phyloP scores from a whole-genome alignment of 192 early-diverging fungal genomes.

The Umbelopsis isabellina region DNA sequence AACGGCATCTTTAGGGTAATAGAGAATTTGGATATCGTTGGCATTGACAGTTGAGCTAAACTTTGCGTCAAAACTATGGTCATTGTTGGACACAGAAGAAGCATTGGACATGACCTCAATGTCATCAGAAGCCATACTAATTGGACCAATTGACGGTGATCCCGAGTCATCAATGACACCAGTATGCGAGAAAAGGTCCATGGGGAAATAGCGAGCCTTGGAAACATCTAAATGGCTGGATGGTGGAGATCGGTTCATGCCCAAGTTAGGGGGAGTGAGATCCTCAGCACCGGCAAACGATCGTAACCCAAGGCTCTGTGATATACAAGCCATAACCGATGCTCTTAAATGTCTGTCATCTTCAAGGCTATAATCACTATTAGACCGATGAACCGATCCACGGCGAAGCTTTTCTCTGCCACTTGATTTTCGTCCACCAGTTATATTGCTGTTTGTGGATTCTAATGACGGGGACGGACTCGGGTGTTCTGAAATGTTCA shows the following conservation, averaged over 20 bases:
- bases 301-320: constrained; percentile 52
- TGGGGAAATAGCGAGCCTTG: constrained; percentile 20
- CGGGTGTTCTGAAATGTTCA: constrained; percentile 10
- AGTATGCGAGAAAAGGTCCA: constrained; percentile 40
- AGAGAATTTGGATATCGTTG: constrained; percentile 75
- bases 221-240: constrained; percentile 27
- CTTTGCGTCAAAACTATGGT: background rate
- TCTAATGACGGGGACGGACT: background rate
- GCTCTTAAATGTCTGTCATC: constrained; percentile 63
- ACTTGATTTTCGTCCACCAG: background rate
- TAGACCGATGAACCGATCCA: background rate
- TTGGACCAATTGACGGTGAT: constrained; percentile 15
- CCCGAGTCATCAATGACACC: constrained; percentile 18
- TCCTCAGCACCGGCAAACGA: background rate
- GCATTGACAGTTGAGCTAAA: constrained; percentile 19
- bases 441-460: background rate
- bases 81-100: constrained; percentile 9
- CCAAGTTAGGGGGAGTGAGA: background rate
- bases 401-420: background rate
- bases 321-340: constrained; percentile 64
- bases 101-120: constrained; percentile 4
- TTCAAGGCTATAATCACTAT: constrained; percentile 52
- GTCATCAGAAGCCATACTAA: constrained; percentile 16
- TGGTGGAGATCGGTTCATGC: constrained; percentile 23
- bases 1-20: constrained; percentile 69